Evolutionary conservation across 345 rosid species (phyloP).

Genomic region (Citrus cavaleriei): DNA sequence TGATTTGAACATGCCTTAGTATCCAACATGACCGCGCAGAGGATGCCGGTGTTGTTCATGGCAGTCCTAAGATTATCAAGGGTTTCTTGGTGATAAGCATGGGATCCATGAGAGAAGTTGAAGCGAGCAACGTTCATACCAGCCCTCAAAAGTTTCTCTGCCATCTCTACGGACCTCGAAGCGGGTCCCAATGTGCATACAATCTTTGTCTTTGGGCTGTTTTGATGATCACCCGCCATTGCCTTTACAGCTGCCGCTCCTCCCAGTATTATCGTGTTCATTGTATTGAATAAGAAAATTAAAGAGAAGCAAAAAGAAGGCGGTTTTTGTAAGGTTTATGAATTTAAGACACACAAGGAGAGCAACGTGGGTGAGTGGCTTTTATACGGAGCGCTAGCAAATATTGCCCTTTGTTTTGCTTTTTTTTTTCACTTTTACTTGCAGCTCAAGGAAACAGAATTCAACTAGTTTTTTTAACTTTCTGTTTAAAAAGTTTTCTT

Average conservation of each 20-base stretch:
- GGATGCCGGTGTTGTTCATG: conserved; percentile 27
- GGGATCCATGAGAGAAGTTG: conserved; percentile 62
- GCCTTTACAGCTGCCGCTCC: neutral
- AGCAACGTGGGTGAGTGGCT: neutral
- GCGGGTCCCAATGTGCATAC: conserved; percentile 66
- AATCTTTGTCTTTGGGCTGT: conserved; percentile 56
- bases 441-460: neutral
- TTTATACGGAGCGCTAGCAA: neutral
- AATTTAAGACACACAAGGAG: neutral
- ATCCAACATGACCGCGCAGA: conserved; percentile 45
- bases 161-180: conserved; percentile 46
- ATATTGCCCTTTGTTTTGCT: neutral
- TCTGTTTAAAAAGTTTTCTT: neutral
- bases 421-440: neutral
- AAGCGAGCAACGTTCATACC: conserved; percentile 53
- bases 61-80: conserved; percentile 51
- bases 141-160: conserved; percentile 50
- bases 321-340: neutral
- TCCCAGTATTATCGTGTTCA: no score
- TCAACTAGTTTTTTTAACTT: neutral
- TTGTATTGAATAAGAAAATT: no score
- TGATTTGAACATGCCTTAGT: conserved; percentile 28
- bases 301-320: neutral
- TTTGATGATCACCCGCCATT: neutral
- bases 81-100: conserved; percentile 56